A percentile compares a stretch with the other conserved stretches of the same genome.
These are phyloP conservation scores for Lathyrus aphaca DNA, from an alignment of 306 rosid genomes.

Conservation along the genomic window DNA sequence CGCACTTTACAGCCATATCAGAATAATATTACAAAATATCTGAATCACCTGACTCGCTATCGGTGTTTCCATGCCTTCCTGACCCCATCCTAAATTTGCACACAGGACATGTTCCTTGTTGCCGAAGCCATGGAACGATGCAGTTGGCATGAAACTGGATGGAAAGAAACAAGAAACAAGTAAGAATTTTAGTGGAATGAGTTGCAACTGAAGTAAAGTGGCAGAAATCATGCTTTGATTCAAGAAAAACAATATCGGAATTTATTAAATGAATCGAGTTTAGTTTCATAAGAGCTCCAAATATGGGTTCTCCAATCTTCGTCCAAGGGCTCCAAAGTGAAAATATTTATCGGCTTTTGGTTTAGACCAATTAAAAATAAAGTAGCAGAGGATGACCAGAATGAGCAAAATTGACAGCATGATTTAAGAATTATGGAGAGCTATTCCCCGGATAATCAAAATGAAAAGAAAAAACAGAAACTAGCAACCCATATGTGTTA, in stretches of 20 bases:
- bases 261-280: background rate
- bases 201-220: background rate
- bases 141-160: constrained; percentile 71
- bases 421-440: no score
- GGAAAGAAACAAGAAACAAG: background rate
- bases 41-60: constrained; percentile 48
- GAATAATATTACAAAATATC: constrained; percentile 37
- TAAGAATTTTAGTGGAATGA: constrained; percentile 1
- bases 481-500: no score
- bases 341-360: no score
- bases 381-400: no score
- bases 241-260: background rate
- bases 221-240: background rate
- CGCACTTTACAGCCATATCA: no score
- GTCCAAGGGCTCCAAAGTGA: no score
- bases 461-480: no score
- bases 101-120: constrained; percentile 70
- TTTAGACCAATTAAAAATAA: no score
- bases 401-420: no score
- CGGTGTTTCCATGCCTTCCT: constrained; percentile 51
- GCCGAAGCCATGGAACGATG: constrained; percentile 77
- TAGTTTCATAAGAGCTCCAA: no score
- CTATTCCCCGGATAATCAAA: no score
- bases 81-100: constrained; percentile 63
- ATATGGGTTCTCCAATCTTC: no score